phyloP scores from a whole-genome alignment of 148 eudicot genomes.

The Chenopodium suecicum region DNA sequence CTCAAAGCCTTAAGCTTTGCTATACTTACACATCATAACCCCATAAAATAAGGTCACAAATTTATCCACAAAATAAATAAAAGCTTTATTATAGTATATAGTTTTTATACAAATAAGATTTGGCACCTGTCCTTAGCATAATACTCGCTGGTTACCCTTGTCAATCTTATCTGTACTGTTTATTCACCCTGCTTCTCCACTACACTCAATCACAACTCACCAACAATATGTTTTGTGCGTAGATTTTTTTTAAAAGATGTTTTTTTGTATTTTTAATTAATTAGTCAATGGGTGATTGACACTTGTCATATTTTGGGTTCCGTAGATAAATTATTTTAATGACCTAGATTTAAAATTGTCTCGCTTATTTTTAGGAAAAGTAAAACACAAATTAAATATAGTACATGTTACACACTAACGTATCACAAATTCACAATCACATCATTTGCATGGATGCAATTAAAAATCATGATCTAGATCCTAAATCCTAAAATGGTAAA shows the following conservation, averaged over 20 bases:
- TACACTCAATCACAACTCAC: neutral
- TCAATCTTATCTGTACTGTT: constrained; percentile 9
- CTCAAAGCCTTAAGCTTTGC: neutral
- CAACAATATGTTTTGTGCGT: neutral
- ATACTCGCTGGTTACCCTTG: neutral
- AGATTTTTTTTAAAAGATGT: neutral
- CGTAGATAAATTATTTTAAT: neutral
- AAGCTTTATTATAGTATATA: neutral
- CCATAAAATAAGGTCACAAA: neutral
- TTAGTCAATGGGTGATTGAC: neutral
- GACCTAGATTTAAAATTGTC: neutral
- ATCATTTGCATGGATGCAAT: neutral
- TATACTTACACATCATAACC: neutral
- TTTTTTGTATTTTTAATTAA: neutral
- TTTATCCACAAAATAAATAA: neutral
- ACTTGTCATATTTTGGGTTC: neutral
- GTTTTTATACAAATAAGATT: constrained; percentile 4
- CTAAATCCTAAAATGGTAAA: too few relatives aligned
- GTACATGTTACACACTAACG: neutral
- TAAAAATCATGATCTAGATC: neutral
- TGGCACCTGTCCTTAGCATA: constrained; percentile 13
- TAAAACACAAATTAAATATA: too few relatives aligned
- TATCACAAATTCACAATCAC: neutral
- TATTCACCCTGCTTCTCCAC: neutral
- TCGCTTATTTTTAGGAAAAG: too few relatives aligned